phyloP scores from a whole-genome alignment of 2,329 filamentous ascomycete species.

The Fusarium nygamai region DNA sequence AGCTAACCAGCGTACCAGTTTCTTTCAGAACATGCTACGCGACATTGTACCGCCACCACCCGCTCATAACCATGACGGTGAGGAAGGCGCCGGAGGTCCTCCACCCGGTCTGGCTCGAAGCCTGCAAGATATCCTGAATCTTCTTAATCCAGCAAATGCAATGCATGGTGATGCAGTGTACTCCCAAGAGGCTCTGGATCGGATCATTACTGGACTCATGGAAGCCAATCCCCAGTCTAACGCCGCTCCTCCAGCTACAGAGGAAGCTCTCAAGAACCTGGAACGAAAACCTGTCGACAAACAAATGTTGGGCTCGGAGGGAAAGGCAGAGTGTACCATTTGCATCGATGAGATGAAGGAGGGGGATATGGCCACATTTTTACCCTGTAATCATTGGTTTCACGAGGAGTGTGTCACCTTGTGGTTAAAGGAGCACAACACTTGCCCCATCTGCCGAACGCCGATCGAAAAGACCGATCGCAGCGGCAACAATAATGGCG shows the following conservation, averaged over 20 bases:
- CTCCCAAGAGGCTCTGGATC: slow-evolving; percentile 88
- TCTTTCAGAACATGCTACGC: slow-evolving; percentile 59
- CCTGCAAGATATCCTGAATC: slow-evolving; percentile 63
- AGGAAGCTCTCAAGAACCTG: slow-evolving; percentile 77
- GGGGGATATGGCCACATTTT: slow-evolving; percentile 76
- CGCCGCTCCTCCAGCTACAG: slow-evolving; percentile 83
- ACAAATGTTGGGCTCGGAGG: slow-evolving; percentile 72
- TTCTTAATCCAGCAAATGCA: slow-evolving; percentile 64
- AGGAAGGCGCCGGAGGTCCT: slow-evolving; percentile 30
- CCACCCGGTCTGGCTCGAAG: slow-evolving; percentile 45
- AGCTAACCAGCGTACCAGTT: slow-evolving; percentile 53
- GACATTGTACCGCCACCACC: slow-evolving; percentile 48
- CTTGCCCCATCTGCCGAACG: slow-evolving; percentile 83
- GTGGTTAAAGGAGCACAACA: slow-evolving; percentile 92
- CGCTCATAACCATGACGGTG: slow-evolving; percentile 29
- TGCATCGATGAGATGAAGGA: slow-evolving; percentile 87
- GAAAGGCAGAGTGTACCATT: slow-evolving; percentile 88
- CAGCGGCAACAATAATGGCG: slow-evolving; percentile 11
- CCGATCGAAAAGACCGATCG: slow-evolving; percentile 57
- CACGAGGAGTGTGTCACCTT: slow-evolving; percentile 82
- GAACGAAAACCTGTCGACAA: slow-evolving; percentile 76
- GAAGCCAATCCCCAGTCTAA: slow-evolving; percentile 81
- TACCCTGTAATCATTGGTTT: slow-evolving; percentile 96
- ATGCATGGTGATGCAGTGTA: slow-evolving; percentile 84
- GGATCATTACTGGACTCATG: slow-evolving; percentile 88